Base-by-base conservation (phyloP, 768 basidiomycete genomes). In the Cystofilobasidium capitatum region DNA sequence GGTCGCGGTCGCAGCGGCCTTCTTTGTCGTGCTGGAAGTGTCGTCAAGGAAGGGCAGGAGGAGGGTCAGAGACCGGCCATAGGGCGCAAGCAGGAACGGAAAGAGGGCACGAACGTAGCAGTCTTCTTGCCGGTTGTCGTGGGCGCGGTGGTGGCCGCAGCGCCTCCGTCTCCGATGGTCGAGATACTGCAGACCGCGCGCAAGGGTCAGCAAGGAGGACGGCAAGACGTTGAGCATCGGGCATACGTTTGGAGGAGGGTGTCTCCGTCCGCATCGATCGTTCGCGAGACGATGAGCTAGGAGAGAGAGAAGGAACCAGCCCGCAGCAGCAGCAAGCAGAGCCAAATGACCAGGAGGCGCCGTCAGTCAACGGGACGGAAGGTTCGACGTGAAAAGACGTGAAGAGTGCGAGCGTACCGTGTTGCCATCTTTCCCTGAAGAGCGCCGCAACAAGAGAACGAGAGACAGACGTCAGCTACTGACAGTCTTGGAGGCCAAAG, bases 211-310 rank as follows among this genome's bases (percentile, higher is more conserved):
- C n/a, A 24, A 51, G 7, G 20, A 29, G 20, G 24, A 2, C 13
- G 49, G 7, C 37, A 20, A 1, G 22, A 26, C 24, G 45, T 5
- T 33, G 20, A 36, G 36, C 16, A 26, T 47, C 6, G 40, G 26
- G n/a, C 16, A 40, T 45, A 68, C 66, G 62, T 58, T 1, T 20
- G 24, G 57, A 37, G 47, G 40, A 20, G 2, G 44, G 54, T 44
- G 9, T 22, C 42, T 42, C 66, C 66, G 42, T 24, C 55, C 17
- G 66, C 60, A 33, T 57, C 29, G 20, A 39, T 31, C 9, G 66
- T 62, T 8, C 20, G 36, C 12, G 66, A 68, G 29, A 68, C 37
- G 42, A 68, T 22, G 39, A 68, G 36, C 66, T 68, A 40, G 37
- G 20, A 37, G n/a, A 29, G 49, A 24, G 14, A 31, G 37, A 37